phyloP scores from a whole-genome alignment of 108 stramenopile genomes.

The Skeletonema marinoi region DNA sequence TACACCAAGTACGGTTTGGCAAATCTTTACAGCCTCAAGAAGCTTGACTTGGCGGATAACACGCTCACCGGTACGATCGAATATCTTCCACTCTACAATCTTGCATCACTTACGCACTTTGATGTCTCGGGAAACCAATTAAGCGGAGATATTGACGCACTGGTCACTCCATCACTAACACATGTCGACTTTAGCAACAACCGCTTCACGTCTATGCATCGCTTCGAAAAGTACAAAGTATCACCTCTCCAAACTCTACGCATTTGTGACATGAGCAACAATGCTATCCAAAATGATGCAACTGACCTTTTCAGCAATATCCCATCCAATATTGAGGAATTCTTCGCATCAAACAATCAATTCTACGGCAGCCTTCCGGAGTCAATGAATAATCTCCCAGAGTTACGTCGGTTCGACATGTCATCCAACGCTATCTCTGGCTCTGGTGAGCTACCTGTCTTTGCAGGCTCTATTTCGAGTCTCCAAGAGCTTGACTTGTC shows the following conservation, averaged over 20 bases:
- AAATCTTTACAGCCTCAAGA: background rate
- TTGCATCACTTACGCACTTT: constrained; percentile 39
- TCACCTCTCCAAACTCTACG: no score
- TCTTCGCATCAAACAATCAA: constrained; percentile 6
- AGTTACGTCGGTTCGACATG: no score
- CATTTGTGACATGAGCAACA: constrained; percentile 20
- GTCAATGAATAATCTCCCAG: background rate
- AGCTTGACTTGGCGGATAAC: constrained; percentile 20
- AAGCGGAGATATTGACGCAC: constrained; percentile 40
- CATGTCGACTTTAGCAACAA: constrained; percentile 12
- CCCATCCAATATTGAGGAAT: constrained; percentile 11
- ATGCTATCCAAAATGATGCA: constrained; percentile 39
- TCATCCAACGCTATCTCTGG: no score
- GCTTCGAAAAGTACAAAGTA: no score
- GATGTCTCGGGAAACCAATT: constrained; percentile 21
- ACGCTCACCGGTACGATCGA: background rate
- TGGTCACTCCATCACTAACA: constrained; percentile 55
- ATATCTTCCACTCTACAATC: constrained; percentile 49
- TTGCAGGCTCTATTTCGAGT: background rate
- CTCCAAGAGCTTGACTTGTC: constrained; percentile 3
- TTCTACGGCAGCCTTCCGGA: constrained; percentile 13
- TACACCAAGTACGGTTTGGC: no score
- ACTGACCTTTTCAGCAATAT: constrained; percentile 10
- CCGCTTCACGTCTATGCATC: no score
- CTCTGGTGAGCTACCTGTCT: no score